phyloP scores from a whole-genome alignment of 2,329 filamentous ascomycete species.

The Neonectria magnoliae region DNA sequence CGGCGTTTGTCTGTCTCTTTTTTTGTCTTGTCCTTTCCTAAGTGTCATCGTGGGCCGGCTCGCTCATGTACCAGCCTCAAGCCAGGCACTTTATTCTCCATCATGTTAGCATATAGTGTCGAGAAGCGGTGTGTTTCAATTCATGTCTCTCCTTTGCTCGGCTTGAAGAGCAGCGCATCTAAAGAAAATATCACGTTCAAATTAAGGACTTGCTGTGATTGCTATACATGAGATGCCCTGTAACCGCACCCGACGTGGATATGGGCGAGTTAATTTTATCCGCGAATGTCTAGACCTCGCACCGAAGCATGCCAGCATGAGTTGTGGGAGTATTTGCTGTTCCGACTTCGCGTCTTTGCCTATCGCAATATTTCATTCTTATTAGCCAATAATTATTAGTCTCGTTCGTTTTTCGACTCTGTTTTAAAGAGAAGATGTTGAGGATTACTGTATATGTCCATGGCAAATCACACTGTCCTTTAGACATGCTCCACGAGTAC shows the following conservation, averaged over 20 bases:
- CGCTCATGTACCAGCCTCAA: slow-evolving; percentile 40
- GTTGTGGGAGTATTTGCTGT: not conserved
- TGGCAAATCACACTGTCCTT: not conserved
- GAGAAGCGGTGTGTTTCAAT: slow-evolving; percentile 38
- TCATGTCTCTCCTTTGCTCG: slow-evolving; percentile 38
- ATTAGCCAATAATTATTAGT: too few relatives aligned
- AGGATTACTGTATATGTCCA: not conserved
- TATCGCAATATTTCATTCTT: too few relatives aligned
- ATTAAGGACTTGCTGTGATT: not conserved
- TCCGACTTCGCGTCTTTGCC: not conserved
- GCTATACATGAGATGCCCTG: not conserved
- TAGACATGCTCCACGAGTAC: not conserved
- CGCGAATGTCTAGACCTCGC: not conserved
- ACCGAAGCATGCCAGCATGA: not conserved
- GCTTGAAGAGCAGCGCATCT: slow-evolving; percentile 30
- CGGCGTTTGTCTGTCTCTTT: slow-evolving; percentile 43
- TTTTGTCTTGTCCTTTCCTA: slow-evolving; percentile 30
- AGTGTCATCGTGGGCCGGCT: slow-evolving; percentile 35
- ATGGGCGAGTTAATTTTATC: not conserved
- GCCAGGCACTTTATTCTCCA: slow-evolving; percentile 38
- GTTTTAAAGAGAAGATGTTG: not conserved
- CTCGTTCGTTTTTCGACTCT: too few relatives aligned
- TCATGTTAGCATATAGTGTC: slow-evolving; percentile 41
- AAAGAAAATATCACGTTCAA: slow-evolving; percentile 30
- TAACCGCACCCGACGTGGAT: not conserved